Base-by-base conservation (phyloP, 2,329 filamentous ascomycete species). In the Fusarium sarcochroum region DNA sequence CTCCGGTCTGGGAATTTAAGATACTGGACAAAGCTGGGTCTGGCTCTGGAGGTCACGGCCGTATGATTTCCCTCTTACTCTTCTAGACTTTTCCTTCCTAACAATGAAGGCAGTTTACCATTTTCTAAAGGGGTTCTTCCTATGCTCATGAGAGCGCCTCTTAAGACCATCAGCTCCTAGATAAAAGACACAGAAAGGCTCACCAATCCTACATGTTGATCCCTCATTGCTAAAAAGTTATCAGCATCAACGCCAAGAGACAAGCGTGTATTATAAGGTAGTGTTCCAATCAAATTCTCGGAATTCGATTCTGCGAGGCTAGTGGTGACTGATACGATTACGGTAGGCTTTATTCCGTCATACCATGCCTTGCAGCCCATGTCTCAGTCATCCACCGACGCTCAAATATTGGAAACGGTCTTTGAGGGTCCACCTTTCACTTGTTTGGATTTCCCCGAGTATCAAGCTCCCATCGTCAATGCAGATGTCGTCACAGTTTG, bases 391-490 rank as follows among this genome's bases (percentile, higher is more conserved):
- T 27, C 30, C 11, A n/a, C 46, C 30, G 14, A 56, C 35, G 6
- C 20, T 30, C 13, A 14, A 37, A 42, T 32, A 45, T 27, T 10
- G 9, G 15, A 8, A n/a, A 45, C 17, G 17, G 21, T 42, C 41
- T 46, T 41, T n/a, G 10, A 13, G 10, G 47, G 41, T 47, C 50
- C 56, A 47, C 51, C 46, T 35, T 47, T 10, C 27, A 6, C 5
- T 25, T 57, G 27, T 40, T 47, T 57, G 30, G 46, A 35, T 47
- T 57, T 59, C 34, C 27, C 41, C 34, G 41, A 41, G 7, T 30
- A 30, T 3, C 10, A n/a, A n/a, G n/a, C n/a, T n/a, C n/a, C n/a
- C n/a, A n/a, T n/a, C n/a, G n/a, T n/a, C n/a, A n/a, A n/a, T n/a
- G n/a, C n/a, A 10, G 10, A 30, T 30, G 27, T 13, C 27, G 13